phyloP scores from a whole-genome alignment of 179 eudicot species.

The Silene coronaria region DNA sequence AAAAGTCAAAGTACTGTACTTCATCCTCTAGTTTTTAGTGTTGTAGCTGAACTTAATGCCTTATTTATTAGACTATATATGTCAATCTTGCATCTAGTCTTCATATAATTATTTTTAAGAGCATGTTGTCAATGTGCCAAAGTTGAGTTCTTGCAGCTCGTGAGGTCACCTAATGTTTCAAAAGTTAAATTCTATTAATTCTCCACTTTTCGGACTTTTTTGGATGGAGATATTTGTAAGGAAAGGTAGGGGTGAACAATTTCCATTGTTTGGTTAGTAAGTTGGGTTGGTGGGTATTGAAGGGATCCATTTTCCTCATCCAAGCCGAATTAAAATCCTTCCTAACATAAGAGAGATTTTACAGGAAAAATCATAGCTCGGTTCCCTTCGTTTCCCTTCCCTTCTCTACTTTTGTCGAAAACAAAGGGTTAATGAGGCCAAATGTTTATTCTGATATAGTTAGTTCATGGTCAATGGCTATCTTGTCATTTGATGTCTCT shows the following conservation, averaged over 20 bases:
- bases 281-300: no score
- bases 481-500: neutral
- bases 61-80: neutral
- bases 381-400: no score
- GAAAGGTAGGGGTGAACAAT: no score
- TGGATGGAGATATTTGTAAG: no score
- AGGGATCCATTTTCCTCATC: no score
- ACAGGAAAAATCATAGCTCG: no score
- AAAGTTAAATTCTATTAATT: neutral
- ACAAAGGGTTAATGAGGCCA: no score
- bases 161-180: neutral
- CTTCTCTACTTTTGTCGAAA: no score
- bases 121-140: neutral
- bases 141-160: neutral
- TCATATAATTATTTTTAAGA: neutral
- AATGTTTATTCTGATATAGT: neutral
- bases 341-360: no score
- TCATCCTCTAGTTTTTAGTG: conserved; percentile 6
- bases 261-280: no score
- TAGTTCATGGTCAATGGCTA: neutral
- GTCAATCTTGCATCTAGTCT: neutral
- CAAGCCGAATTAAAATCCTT: no score
- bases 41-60: neutral
- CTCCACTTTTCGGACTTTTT: neutral
- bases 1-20: conserved; percentile 54